Evolutionary conservation across 192 early-diverging fungal genomes (phyloP), one percentile per base, ranked within the genome.

Genomic region (Funneliformis mosseae): DNA sequence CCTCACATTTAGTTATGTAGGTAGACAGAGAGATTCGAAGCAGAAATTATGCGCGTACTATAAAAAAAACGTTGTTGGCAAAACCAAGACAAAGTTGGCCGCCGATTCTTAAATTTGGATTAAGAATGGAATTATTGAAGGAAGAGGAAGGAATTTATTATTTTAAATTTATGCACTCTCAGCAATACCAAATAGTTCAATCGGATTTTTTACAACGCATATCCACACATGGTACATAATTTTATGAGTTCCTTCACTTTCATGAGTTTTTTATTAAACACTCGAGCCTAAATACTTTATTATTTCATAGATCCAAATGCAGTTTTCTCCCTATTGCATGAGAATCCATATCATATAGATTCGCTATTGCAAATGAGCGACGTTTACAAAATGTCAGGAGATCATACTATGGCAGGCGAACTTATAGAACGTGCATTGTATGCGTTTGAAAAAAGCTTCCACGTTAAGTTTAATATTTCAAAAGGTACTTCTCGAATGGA

Each of bases 291-390:
- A 41, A 23, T 21, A 18, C 23, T 59, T 43, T 80, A 1, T 38
- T 27, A 10, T n/a, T 28, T 43, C 5, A n/a, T 82, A 85, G 92
- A 95, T 83, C 93, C 96, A 0, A 89, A 93, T 42, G 90, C 89
- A 8, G 87, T 98, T 28, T 85, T 91, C 28, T 80, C 87, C 6
- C 84, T 97, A 4, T 84, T 92, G 23, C 87, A 90, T 50, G 87
- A 92, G 23, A 88, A 96, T 87, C 97, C 96, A 8, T 98, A 94
- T 81, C 97, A 98, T 82, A 89, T 98, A 46, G 94, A 97, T 83
- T 87, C 92, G 28, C 83, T 97, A 62, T 81, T 97, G 41, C 96
- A 97, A 83, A 80, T 94, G 5, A 94, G 92, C 68, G 96, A 98
- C 80, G 90, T 98, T 41, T 89, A 89, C 33, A 96, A 93, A 81